Conservation (phyloP, 345 rosid genomes). For the Eucalyptus leucophloia region DNA sequence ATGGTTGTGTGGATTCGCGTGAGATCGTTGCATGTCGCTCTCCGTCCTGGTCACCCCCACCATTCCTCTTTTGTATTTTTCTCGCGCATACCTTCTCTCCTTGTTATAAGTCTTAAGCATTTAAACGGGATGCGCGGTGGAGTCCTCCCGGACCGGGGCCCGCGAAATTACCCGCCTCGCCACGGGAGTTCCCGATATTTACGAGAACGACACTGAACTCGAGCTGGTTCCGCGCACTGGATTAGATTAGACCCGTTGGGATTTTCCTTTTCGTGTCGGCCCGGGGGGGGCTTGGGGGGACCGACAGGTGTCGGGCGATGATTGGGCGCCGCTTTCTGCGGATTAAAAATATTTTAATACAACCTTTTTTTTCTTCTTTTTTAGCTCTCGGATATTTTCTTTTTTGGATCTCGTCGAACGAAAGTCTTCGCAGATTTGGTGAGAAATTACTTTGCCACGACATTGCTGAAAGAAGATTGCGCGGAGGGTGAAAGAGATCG, state of each 20-base stretch:
- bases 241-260: background rate
- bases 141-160: background rate
- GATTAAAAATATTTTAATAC: background rate
- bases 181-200: background rate
- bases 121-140: background rate
- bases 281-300: background rate
- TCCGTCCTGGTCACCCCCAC: background rate
- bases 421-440: background rate
- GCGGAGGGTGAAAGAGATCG: background rate
- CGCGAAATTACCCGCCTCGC: background rate
- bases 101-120: background rate
- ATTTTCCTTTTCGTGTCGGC: background rate
- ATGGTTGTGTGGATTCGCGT: background rate
- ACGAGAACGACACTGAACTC: background rate
- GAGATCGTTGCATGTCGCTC: background rate
- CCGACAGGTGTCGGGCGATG: background rate
- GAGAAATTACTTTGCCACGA: background rate
- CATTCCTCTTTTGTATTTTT: background rate
- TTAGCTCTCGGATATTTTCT: background rate
- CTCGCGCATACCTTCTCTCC: no score
- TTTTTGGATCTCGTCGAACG: background rate
- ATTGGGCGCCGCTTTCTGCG: background rate
- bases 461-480: background rate
- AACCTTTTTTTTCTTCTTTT: no score
- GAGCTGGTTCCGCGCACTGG: background rate